Evolutionary conservation across 2,329 filamentous ascomycete species (phyloP), one percentile per base, ranked within the genome.

Genomic region (Nigrospora osmanthi): DNA sequence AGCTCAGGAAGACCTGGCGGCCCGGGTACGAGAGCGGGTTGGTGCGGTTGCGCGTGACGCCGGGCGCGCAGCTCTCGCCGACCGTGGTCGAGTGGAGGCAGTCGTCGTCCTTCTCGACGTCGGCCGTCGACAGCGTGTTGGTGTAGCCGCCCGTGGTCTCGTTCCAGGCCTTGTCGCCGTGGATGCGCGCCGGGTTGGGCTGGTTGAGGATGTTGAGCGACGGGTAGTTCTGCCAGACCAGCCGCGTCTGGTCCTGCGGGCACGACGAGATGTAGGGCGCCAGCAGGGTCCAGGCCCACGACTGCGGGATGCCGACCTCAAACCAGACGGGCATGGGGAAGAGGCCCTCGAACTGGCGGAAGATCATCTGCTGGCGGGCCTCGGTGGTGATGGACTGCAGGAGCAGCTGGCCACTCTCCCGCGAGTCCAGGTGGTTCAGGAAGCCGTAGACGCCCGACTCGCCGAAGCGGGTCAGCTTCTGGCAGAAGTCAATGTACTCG

Each of bases 301-400:
- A 87, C 62, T 94, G 88, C 0, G 87, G 87, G 19, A 91, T 81
- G 35, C 86, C 86, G 6, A 80, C 73, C 56, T 87, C 81, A 59
- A 91, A 89, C 85, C 85, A 93, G 11, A 85, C 83, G 0, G 87
- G 85, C 83, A 88, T 87, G 17, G 88, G 84, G 64, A 87, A 86
- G 7, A 88, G 75, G 14, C 87, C 88, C 32, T 80, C 74, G 60
- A 93, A 88, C 59, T 93, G 87, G 16, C 88, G 82, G 73, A 93
- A 93, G 52, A 87, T 82, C 70, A 90, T 73, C 67, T 94, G 85
- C 68, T 94, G 88, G 0, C 87, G 82, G 0, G 87, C 85, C 60
- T 93, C 87, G 11, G 81, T 83, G 4, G 85, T 78, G 57, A 93
- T 87, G 16, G 83, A 84, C 64, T 89, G 85, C 3, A 87, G 70